Base-by-base conservation (phyloP, 2,329 filamentous ascomycete species). In the Talaromyces sp. region DNA sequence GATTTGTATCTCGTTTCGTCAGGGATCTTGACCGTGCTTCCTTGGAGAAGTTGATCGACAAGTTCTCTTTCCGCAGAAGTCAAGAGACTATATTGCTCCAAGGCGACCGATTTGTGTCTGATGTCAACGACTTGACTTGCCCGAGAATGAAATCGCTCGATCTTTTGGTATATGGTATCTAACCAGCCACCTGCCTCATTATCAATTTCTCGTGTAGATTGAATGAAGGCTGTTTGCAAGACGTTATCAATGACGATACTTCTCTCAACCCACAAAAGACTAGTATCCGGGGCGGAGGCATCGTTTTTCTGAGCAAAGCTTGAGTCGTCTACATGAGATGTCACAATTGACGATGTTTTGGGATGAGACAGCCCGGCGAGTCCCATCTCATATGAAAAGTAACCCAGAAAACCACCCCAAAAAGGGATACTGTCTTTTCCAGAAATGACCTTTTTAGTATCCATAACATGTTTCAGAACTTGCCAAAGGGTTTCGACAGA, bases 331-430 rank as follows among this genome's bases (percentile, higher is more conserved):
- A 24, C 19, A 57, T 50, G 63, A 64, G 68, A 71, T 68, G 33
- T 70, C 67, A 37, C 78, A 70, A 1, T 76, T 68, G 24, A 90
- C 80, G 59, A 80, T 76, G 62, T 64, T 57, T 73, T 73, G 2
- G 74, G 71, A 57, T 75, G 76, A 88, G 87, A 19, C 83, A 87
- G 68, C 58, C 75, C 73, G 7, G 75, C 81, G 1, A 96, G 80
- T 0, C 92, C 91, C 73, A 93, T 87, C 75, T 97, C 93, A 67
- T 97, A 96, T 0, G 91, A 92, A 60, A 92, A 85, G 71, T 90
- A 96, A 0, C 93, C 93, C 78, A 96, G 87, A 66, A 96, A 88
- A 0, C 93, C 93, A 60, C 92, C 93, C 77, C 91, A 87, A 73
- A 96, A 97, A 0, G 90, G 81, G 22, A 80, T 72, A 1, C 76